Base-by-base conservation (phyloP, 2,329 filamentous ascomycete genomes). In the Arthrinium puccinioides region DNA sequence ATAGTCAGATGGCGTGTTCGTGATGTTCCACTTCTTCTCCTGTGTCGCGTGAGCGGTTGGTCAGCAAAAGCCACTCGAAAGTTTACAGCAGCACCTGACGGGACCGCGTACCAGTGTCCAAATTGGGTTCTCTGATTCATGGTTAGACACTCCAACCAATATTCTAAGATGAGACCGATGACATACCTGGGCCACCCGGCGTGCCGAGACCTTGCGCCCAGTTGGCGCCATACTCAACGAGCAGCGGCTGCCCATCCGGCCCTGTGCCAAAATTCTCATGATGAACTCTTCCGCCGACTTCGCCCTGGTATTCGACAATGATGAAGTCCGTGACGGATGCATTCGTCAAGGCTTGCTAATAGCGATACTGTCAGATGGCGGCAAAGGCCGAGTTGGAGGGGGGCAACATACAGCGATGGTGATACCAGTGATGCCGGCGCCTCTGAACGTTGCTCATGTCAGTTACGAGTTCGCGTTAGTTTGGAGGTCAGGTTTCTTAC, bases 141-240 rank as follows among this genome's bases (percentile, higher is more conserved):
- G 10, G 30, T 32, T 32, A 32, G 30, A 19, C 7, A 6, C n/a
- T n/a, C n/a, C n/a, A n/a, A n/a, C n/a, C n/a, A n/a, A n/a, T n/a
- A n/a, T n/a, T n/a, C n/a, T n/a, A n/a, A n/a, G n/a, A n/a, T n/a
- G 4, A 21, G 13, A 3, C 9, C 14, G 29, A 21, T 6, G 6
- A 31, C 30, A 32, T 23, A 32, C 30, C 20, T 23, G 15, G 21
- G 5, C 31, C 31, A 6, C 55, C 53, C 37, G 26, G 49, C 15
- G 48, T 45, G 5, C 54, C 53, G 1, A 53, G 38, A 0, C 53
- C 57, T 21, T 60, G 53, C 0, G 68, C 55, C 81, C 81, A 85
- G 45, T 84, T 85, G 6, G 81, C 80, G 3, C 81, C 81, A 1
- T 81, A 59, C 53, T 85, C 81, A 9, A 85, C 63, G 0, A 63